Evolutionary conservation across 2,329 filamentous ascomycete genomes (phyloP), one percentile per base, ranked within the genome.

Genomic region (Ustulina deusta): DNA sequence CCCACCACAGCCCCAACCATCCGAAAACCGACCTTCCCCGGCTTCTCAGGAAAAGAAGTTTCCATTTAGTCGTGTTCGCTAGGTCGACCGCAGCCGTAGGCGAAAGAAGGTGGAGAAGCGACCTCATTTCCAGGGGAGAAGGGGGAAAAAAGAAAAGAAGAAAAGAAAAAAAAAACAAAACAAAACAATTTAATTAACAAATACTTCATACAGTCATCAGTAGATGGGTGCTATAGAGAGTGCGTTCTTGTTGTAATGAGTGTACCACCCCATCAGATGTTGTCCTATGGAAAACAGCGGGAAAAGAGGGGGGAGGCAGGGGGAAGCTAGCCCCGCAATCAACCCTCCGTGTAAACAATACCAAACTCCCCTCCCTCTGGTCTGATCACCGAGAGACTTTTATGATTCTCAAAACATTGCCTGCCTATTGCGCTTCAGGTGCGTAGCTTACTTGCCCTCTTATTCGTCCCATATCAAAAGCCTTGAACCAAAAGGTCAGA

Each of bases 311-410:
- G 10, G 13, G 17, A 1, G 27, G 9, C 20, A 22, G 38, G 7
- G 36, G n/a, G 44, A 48, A 40, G 9, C 29, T 25, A 49, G 40
- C 54, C 32, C 58, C 58, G 55, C 40, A 66, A 62, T 44, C 36
- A 29, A 57, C 29, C 25, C 61, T 7, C 60, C 55, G 49, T 57
- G 55, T 61, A 61, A 63, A 63, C 59, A 48, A 48, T 29, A 54
- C 51, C 20, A 25, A 55, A 29, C 49, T 40, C 38, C 17, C 60
- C 7, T 51, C 17, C 11, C 32, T 32, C 44, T 57, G 34, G 29
- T 22, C 55, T 29, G 42, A 52, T 40, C n/a, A 49, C 29, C 46
- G 11, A 15, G 51, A 61, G 49, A 48, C 42, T 44, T 36, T 34
- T 34, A 20, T 40, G 15, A 57, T 34, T 42, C 65, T 27, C 27